Conservation (phyloP, 2,329 filamentous ascomycete genomes). For the Aspergillus unguis region DNA sequence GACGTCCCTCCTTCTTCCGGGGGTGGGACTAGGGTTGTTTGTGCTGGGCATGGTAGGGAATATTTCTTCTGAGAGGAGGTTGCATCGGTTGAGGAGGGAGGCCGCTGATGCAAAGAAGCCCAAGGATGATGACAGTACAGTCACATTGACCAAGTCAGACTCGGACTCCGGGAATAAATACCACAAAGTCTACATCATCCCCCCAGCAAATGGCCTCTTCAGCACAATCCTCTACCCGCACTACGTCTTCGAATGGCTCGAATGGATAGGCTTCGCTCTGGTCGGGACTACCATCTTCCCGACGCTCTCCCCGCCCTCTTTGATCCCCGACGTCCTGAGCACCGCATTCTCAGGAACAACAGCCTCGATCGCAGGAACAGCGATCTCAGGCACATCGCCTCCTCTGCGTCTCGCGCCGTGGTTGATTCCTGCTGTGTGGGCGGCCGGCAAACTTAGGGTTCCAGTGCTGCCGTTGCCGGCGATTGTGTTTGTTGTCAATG, state of each 20-base stretch:
- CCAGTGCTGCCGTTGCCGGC: conserved; percentile 65
- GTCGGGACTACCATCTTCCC: conserved; percentile 37
- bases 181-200: conserved; percentile 83
- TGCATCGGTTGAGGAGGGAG: conserved; percentile 77
- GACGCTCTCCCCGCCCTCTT: background rate
- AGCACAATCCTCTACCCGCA: conserved; percentile 81
- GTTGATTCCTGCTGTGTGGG: conserved; percentile 31
- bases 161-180: conserved; percentile 48
- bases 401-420: conserved; percentile 34
- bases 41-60: conserved; percentile 73
- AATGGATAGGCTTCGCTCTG: conserved; percentile 89
- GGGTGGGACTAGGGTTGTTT: conserved; percentile 70
- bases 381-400: background rate
- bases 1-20: conserved; percentile 36
- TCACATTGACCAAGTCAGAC: conserved; percentile 26
- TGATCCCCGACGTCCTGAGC: background rate
- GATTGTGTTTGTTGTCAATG: conserved; percentile 77
- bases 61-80: conserved; percentile 83
- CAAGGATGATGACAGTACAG: background rate
- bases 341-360: background rate
- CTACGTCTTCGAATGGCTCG: conserved; percentile 94
- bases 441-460: conserved; percentile 28
- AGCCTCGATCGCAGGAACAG: background rate
- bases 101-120: conserved; percentile 51
- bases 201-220: conserved; percentile 76